phyloP scores from a whole-genome alignment of 2,329 filamentous ascomycete genomes.

The Rhynchosporium secalis region DNA sequence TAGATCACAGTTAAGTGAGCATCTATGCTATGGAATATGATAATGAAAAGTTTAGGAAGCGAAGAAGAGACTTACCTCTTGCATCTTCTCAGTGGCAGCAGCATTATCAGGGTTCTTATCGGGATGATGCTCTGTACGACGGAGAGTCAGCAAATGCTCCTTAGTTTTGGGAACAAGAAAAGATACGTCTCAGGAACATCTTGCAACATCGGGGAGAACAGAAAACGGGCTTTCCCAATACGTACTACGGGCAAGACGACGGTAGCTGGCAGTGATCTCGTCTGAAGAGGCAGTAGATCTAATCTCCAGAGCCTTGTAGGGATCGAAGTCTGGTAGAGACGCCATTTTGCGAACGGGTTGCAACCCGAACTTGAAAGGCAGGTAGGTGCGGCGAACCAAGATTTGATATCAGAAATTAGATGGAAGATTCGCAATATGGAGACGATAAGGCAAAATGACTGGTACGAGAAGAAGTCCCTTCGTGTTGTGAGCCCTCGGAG shows the following conservation, averaged over 20 bases:
- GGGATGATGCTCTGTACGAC: slow-evolving; percentile 20
- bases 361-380: not conserved
- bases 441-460: no score
- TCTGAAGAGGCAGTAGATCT: slow-evolving; percentile 12
- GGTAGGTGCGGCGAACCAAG: not conserved
- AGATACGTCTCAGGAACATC: no score
- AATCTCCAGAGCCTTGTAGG: slow-evolving; percentile 26
- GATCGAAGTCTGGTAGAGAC: slow-evolving; percentile 20
- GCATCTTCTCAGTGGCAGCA: slow-evolving; percentile 26
- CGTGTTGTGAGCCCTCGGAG: not conserved
- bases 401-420: not conserved
- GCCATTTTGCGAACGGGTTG: slow-evolving; percentile 19
- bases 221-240: no score
- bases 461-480: not conserved
- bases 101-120: slow-evolving; percentile 29
- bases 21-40: not conserved
- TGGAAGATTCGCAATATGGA: not conserved
- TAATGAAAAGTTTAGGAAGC: not conserved
- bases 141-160: no score
- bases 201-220: no score
- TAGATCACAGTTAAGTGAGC: slow-evolving; percentile 3
- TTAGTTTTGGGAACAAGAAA: no score
- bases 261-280: slow-evolving; percentile 25
- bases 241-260: slow-evolving; percentile 21
- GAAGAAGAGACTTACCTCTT: slow-evolving; percentile 19